These are phyloP conservation scores for Thelonectria rubi DNA, from an alignment of 2,329 filamentous ascomycete species.

Conservation along the genomic window DNA sequence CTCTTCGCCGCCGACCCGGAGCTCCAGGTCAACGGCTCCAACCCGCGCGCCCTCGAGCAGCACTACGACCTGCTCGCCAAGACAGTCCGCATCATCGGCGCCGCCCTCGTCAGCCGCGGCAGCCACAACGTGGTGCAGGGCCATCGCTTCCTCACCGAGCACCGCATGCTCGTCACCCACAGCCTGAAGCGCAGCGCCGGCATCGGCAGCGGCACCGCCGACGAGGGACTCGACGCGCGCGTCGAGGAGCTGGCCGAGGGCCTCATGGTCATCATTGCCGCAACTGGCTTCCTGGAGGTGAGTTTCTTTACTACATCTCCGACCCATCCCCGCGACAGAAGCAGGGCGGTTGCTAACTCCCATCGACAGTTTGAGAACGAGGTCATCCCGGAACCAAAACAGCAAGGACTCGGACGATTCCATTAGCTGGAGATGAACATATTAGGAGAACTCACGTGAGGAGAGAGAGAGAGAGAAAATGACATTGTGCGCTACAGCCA, in stretches of 20 bases:
- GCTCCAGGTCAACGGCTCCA: slow-evolving; percentile 80
- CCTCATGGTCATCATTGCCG: slow-evolving; percentile 82
- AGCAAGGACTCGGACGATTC: slow-evolving; percentile 49
- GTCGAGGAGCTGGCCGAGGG: slow-evolving; percentile 84
- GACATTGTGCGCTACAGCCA: background rate
- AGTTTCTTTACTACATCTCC: slow-evolving; percentile 41
- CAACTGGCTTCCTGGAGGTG: slow-evolving; percentile 89
- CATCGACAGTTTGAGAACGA: slow-evolving; percentile 54
- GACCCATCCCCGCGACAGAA: background rate
- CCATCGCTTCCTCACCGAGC: slow-evolving; percentile 80
- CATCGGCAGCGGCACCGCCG: slow-evolving; percentile 64
- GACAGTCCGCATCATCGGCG: slow-evolving; percentile 82
- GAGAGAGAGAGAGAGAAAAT: background rate
- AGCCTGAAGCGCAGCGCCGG: slow-evolving; percentile 90
- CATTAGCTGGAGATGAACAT: slow-evolving; percentile 44
- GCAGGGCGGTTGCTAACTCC: slow-evolving; percentile 27
- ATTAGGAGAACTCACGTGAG: slow-evolving; percentile 5
- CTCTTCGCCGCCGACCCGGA: slow-evolving; percentile 93
- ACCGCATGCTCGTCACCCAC: slow-evolving; percentile 84
- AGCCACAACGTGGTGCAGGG: slow-evolving; percentile 84
- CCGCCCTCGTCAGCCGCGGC: slow-evolving; percentile 82
- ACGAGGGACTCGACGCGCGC: slow-evolving; percentile 62
- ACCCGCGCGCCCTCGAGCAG: slow-evolving; percentile 75
- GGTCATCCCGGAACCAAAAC: slow-evolving; percentile 45
- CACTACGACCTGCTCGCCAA: slow-evolving; percentile 87